Evolutionary conservation across 1,284 basidiomycete species (phyloP), one percentile per base, ranked within the genome.

Genomic region (Ceratobasidium sp.): DNA sequence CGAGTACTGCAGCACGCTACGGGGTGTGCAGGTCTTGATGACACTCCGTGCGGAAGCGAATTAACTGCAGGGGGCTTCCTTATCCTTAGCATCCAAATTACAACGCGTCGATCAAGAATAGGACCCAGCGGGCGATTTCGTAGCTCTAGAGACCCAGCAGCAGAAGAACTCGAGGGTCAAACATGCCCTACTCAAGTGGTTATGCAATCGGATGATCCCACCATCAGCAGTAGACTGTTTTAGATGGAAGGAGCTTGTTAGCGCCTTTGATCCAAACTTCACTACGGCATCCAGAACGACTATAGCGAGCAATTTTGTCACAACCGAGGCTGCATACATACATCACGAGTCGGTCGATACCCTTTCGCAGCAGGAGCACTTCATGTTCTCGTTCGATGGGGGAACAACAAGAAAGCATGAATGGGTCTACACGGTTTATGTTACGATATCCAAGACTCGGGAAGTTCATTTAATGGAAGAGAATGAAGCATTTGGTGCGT

Each of bases 371-470:
- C 35, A 69, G 3, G 50, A 71, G 12, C 66, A 80, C 38, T 77
- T 81, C 8, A 81, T 80, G 1, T 46, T 79, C 14, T 81, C 77
- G 8, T 81, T 57, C 65, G 80, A 82, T 78, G 80, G 82, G 3
- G 78, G 79, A 7, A 79, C 80, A 33, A 79, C 79, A 18, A 52
- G 73, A 38, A 77, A 77, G 0, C 66, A 79, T 23, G 60, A 78
- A 57, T 77, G 81, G 0, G 78, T 83, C 20, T 84, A 82, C 46
- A 83, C 82, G 0, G 68, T 82, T n/a, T 81, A 83, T 76, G 81
- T 81, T 4, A 82, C 81, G 14, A 81, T 80, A 6, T 41, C 76
- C 16, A 55, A 12, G 3, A 60, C 77, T 23, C 68, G 78, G 1
- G 35, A 79, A 2, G 77, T 75, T 0, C 81, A 81, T 64, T 41